Conservation (phyloP, 1,139 yeast species). For the Lodderomyces oxycetoniae region DNA sequence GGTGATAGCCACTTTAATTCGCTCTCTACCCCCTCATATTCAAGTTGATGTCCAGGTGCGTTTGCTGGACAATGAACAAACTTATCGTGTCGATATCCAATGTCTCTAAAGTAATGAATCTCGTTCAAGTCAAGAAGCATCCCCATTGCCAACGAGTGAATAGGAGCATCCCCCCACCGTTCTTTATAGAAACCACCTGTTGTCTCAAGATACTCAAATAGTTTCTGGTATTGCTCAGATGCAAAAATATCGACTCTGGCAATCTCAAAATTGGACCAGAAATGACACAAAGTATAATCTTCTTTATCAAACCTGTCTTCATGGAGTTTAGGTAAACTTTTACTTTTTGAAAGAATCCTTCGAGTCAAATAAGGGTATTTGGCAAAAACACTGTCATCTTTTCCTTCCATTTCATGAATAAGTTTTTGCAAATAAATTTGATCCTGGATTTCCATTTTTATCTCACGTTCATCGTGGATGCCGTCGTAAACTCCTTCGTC, state of each 20-base stretch:
- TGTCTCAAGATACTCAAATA: slow-evolving; percentile 60
- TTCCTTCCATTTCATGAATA: slow-evolving; percentile 16
- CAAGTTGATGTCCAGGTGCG: slow-evolving; percentile 42
- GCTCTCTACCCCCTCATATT: slow-evolving; percentile 23
- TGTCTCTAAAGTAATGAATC: slow-evolving; percentile 83
- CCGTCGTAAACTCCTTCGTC: slow-evolving; percentile 4
- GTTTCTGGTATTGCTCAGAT: slow-evolving; percentile 56
- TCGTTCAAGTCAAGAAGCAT: slow-evolving; percentile 62
- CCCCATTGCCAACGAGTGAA: slow-evolving; percentile 80
- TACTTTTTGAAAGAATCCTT: slow-evolving; percentile 23
- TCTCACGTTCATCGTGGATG: slow-evolving; percentile 16
- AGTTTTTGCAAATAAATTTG: slow-evolving; percentile 25
- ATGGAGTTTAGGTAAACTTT: slow-evolving; percentile 30
- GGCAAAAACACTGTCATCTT: slow-evolving; percentile 17
- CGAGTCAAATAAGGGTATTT: slow-evolving; percentile 21
- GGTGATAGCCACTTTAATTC: slow-evolving; percentile 25
- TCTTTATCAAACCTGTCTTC: slow-evolving; percentile 59
- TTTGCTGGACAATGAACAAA: slow-evolving; percentile 83
- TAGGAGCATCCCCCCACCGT: slow-evolving; percentile 96
- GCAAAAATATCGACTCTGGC: slow-evolving; percentile 73
- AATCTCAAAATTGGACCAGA: slow-evolving; percentile 93
- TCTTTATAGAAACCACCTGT: slow-evolving; percentile 82
- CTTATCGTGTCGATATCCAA: slow-evolving; percentile 78
- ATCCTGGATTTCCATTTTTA: slow-evolving; percentile 25
- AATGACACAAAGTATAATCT: slow-evolving; percentile 77